Conservation (phyloP, 2,329 filamentous ascomycete genomes). For the Clathrospora elynae region DNA sequence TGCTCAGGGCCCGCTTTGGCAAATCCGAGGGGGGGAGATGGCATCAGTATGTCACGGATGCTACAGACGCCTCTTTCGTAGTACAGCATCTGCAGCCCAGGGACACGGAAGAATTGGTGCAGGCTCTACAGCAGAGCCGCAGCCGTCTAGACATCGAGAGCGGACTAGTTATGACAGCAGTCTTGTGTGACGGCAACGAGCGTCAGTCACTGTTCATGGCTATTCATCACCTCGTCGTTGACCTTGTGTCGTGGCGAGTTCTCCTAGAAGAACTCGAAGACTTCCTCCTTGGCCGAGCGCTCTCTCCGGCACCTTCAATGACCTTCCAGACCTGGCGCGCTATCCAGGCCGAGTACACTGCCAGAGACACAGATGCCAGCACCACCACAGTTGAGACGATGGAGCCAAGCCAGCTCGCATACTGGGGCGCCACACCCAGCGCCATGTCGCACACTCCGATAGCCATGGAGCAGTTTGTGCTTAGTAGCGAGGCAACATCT, state of each 20-base stretch:
- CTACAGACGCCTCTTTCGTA: not conserved
- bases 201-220: slow-evolving; percentile 23
- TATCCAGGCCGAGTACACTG: too few relatives aligned
- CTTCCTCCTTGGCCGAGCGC: too few relatives aligned
- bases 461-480: too few relatives aligned
- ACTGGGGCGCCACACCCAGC: too few relatives aligned
- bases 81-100: not conserved
- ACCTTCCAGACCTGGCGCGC: too few relatives aligned
- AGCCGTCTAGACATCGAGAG: not conserved
- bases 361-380: too few relatives aligned
- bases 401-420: too few relatives aligned
- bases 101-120: not conserved
- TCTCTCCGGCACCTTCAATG: too few relatives aligned
- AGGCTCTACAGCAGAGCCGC: not conserved
- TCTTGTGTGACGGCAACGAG: not conserved
- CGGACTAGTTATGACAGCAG: not conserved
- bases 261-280: slow-evolving; percentile 49
- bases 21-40: not conserved
- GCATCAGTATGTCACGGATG: not conserved
- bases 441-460: too few relatives aligned
- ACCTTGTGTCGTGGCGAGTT: slow-evolving; percentile 52
- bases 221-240: slow-evolving; percentile 42
- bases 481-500: too few relatives aligned
- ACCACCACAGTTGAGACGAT: too few relatives aligned
- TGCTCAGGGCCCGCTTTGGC: too few relatives aligned